A percentile compares a stretch with the other conserved stretches of the same genome.
These are phyloP conservation scores for Phaeosphaeria sp. DNA, from an alignment of 2,329 filamentous ascomycete genomes.

Conservation along the genomic window DNA sequence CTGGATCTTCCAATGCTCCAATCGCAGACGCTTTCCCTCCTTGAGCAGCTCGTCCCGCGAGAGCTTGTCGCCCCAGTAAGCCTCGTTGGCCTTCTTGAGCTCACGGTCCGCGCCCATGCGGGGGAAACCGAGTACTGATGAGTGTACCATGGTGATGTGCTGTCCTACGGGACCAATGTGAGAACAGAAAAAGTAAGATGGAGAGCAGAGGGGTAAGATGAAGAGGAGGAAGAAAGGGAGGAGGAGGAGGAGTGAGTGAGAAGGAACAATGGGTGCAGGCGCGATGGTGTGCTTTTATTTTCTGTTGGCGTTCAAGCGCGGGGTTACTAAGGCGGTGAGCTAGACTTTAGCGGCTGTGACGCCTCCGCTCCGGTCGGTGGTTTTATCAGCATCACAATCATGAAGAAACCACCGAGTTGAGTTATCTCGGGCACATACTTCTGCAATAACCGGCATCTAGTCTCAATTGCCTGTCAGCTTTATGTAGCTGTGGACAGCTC, in stretches of 20 bases:
- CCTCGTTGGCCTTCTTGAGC: slow-evolving; percentile 99
- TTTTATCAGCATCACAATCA: neutral
- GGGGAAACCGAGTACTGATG: slow-evolving; percentile 93
- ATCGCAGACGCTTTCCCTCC: slow-evolving; percentile 95
- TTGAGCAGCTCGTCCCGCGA: slow-evolving; percentile 87
- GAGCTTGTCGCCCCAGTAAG: slow-evolving; percentile 96
- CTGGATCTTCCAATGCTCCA: slow-evolving; percentile 99
- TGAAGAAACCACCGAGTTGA: neutral
- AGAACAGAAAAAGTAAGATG: slow-evolving; percentile 7
- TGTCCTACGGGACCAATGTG: slow-evolving; percentile 15
- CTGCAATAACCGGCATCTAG: too few species aligned
- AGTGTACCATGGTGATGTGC: slow-evolving; percentile 56
- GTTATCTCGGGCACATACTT: neutral
- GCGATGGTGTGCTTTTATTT: slow-evolving; percentile 48
- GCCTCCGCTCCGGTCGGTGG: neutral
- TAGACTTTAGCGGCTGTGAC: neutral
- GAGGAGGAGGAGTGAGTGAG: slow-evolving; percentile 17
- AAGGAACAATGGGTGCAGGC: slow-evolving; percentile 13
- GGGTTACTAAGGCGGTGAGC: slow-evolving; percentile 12
- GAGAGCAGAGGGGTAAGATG: slow-evolving; percentile 6
- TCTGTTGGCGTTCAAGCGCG: slow-evolving; percentile 33
- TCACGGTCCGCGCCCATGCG: slow-evolving; percentile 98
- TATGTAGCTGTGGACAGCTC: neutral
- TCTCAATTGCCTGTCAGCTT: neutral
- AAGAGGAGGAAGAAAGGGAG: slow-evolving; percentile 14